Percentiles rank a stretch among this genome's conserved stretches.
Evolutionary conservation across 2,329 filamentous ascomycete species (phyloP).

Genomic region (Chalaropsis ovoidea): DNA sequence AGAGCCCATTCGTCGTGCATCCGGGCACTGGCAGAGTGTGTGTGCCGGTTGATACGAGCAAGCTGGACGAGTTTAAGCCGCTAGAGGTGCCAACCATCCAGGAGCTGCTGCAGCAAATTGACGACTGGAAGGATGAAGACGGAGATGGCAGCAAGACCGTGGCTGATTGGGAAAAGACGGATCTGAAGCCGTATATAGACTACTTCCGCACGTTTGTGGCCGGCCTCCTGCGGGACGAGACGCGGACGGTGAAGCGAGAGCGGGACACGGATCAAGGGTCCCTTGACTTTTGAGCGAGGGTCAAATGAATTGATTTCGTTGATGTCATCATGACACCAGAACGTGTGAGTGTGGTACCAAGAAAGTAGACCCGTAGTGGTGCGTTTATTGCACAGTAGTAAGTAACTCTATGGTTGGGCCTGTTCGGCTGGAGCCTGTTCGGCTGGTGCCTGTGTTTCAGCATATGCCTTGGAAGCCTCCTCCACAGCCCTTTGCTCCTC

Average conservation of each 20-base stretch:
- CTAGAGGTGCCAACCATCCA: conserved; percentile 81
- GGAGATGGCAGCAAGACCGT: conserved; percentile 34
- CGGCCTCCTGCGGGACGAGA: conserved; percentile 66
- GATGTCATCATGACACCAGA: neutral
- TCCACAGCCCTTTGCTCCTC: conserved; percentile 18
- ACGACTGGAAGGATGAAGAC: conserved; percentile 54
- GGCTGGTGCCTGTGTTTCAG: neutral
- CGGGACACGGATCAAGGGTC: conserved; percentile 39
- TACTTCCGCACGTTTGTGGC: conserved; percentile 76
- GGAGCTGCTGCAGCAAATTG: conserved; percentile 71
- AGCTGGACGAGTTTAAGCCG: conserved; percentile 75
- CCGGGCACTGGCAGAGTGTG: conserved; percentile 89
- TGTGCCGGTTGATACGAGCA: conserved; percentile 75
- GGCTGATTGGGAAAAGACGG: conserved; percentile 94
- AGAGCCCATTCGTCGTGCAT: conserved; percentile 92
- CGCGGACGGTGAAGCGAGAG: conserved; percentile 46
- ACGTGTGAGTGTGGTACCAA: neutral
- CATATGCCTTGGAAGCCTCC: conserved; percentile 21
- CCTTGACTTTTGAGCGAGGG: conserved; percentile 42
- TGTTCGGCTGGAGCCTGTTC: conserved; percentile 1
- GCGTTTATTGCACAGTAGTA: neutral
- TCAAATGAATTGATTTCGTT: neutral
- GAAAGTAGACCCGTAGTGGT: neutral
- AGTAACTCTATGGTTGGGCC: conserved; percentile 1
- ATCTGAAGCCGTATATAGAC: conserved; percentile 83